These are phyloP conservation scores for Cucumis hystrix DNA, from an alignment of 306 rosid species.

Conservation along the genomic window DNA sequence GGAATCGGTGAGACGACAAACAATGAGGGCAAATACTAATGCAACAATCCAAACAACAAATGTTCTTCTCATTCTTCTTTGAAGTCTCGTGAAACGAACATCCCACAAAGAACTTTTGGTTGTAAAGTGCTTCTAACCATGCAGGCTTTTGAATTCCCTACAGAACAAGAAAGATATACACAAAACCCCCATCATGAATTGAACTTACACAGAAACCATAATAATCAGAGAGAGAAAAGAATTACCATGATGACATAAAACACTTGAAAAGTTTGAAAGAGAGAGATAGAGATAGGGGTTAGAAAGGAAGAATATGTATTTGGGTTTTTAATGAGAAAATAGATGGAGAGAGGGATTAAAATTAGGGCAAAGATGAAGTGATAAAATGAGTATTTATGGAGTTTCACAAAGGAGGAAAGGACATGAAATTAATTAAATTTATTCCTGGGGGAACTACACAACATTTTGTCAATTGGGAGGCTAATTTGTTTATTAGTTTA, in stretches of 20 bases:
- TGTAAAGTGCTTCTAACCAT: conserved; percentile 93
- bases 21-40: conserved; percentile 90
- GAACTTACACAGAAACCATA: neutral
- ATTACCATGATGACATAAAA: conserved; percentile 62
- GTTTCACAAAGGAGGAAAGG: conserved; percentile 36
- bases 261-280: conserved; percentile 11
- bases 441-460: conserved; percentile 42
- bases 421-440: conserved; percentile 18
- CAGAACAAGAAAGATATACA: neutral
- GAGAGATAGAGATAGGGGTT: neutral
- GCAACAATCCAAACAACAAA: conserved; percentile 93
- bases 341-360: conserved; percentile 17
- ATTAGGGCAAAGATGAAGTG: neutral
- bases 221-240: neutral
- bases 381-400: conserved; percentile 47
- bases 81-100: conserved; percentile 67
- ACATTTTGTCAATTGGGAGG: conserved; percentile 30
- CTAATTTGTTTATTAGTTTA: neutral
- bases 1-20: conserved; percentile 72
- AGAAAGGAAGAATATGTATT: neutral
- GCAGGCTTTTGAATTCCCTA: conserved; percentile 88
- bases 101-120: conserved; percentile 63
- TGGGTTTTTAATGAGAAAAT: neutral
- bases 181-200: neutral
- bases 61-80: conserved; percentile 90